Conservation (phyloP, 768 basidiomycete species). For the Mycena rosella region DNA sequence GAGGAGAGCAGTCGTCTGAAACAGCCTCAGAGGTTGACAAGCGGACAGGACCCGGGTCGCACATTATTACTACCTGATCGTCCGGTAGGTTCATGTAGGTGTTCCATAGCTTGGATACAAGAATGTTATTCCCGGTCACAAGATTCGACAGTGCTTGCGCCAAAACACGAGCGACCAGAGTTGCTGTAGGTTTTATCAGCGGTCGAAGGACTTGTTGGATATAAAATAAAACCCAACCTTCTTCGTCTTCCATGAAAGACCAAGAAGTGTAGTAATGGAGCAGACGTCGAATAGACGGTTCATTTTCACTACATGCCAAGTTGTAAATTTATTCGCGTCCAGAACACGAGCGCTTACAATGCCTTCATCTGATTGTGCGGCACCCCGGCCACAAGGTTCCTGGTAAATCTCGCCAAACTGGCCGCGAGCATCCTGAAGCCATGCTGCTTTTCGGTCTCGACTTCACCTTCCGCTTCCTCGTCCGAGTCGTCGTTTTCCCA, state of each 20-base stretch:
- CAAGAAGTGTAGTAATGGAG: conserved; percentile 85
- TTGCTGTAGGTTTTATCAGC: conserved; percentile 57
- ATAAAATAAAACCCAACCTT: conserved; percentile 50
- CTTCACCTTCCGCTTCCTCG: conserved; percentile 43
- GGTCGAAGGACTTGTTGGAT: background rate
- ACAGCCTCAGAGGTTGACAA: conserved; percentile 31
- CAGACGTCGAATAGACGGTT: conserved; percentile 75
- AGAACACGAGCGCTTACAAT: conserved; percentile 65
- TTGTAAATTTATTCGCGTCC: conserved; percentile 9
- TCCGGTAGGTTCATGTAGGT: conserved; percentile 76
- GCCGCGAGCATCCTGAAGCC: conserved; percentile 56
- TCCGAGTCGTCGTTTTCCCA: conserved; percentile 64
- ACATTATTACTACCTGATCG: conserved; percentile 84
- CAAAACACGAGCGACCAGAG: conserved; percentile 72
- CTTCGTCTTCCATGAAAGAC: conserved; percentile 71
- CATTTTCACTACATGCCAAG: conserved; percentile 66
- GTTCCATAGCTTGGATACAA: conserved; percentile 72
- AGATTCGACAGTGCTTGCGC: conserved; percentile 88
- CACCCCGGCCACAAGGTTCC: conserved; percentile 86
- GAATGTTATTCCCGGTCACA: conserved; percentile 76
- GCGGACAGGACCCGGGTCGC: conserved; percentile 40
- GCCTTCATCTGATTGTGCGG: conserved; percentile 78
- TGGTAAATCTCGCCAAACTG: conserved; percentile 80
- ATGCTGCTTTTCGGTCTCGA: conserved; percentile 43
- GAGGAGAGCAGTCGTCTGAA: conserved; percentile 72